These are phyloP conservation scores for Oryza longistaminata DNA, from an alignment of 176 grass and related monocot genomes.

Conservation along the genomic window DNA sequence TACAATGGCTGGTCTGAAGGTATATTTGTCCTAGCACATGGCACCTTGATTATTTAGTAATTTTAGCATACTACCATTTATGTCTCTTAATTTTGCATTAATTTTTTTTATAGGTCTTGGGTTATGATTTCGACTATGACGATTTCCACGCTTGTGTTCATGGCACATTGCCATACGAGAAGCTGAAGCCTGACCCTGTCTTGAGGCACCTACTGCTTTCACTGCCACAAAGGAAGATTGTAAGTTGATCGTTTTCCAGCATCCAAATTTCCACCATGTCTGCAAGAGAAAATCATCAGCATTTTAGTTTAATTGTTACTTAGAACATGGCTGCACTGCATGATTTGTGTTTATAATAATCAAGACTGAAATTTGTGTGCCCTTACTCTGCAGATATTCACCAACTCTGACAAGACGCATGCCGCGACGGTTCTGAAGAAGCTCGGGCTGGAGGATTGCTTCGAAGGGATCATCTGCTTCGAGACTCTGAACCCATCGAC, in stretches of 20 bases:
- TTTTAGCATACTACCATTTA: background rate
- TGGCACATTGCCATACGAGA: conserved; percentile 75
- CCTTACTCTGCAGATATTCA: conserved; percentile 89
- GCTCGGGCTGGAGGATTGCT: conserved; percentile 87
- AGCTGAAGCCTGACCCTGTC: conserved; percentile 73
- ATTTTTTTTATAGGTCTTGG: conserved; percentile 44
- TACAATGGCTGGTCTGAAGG: conserved; percentile 96
- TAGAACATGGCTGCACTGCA: too few relatives aligned
- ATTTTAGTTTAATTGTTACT: background rate
- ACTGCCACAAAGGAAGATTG: conserved; percentile 82
- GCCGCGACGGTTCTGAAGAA: conserved; percentile 58
- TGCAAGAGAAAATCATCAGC: background rate
- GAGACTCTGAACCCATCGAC: conserved; percentile 73
- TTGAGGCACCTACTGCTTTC: conserved; percentile 78
- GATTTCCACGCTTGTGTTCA: conserved; percentile 83
- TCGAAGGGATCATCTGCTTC: conserved; percentile 89
- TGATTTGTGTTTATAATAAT: too few relatives aligned
- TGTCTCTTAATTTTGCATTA: background rate
- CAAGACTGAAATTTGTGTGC: too few relatives aligned
- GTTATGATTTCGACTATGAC: conserved; percentile 76
- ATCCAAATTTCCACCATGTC: background rate
- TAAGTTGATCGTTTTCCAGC: conserved; percentile 14
- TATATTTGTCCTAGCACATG: background rate
- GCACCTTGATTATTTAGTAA: background rate
- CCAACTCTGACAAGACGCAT: conserved; percentile 81